Conservation (phyloP, 257 asterid genomes). For the Coffea eugenioides region DNA sequence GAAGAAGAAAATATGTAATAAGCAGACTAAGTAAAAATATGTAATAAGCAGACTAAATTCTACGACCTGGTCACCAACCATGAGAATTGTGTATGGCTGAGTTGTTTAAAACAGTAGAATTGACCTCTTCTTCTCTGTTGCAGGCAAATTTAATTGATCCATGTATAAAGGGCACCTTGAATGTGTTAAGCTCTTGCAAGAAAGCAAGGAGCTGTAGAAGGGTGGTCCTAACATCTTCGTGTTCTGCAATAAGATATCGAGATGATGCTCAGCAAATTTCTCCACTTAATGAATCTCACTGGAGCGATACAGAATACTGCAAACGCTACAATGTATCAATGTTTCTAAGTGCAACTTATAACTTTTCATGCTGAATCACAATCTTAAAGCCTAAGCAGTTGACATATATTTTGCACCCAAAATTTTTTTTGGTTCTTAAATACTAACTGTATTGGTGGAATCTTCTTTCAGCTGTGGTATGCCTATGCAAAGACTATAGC, state of each 20-base stretch:
- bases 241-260: slow-evolving; percentile 77
- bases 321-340: slow-evolving; percentile 54
- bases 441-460: not conserved
- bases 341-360: not conserved
- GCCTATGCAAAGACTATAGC: slow-evolving; percentile 84
- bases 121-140: slow-evolving; percentile 12
- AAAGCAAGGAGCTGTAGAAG: slow-evolving; percentile 61
- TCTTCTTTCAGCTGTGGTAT: slow-evolving; percentile 77
- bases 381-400: not conserved
- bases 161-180: slow-evolving; percentile 70
- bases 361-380: not conserved
- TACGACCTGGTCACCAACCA: not conserved
- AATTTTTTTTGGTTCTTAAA: not conserved
- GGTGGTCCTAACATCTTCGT: slow-evolving; percentile 90
- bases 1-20: not conserved
- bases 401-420: not conserved
- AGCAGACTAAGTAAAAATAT: not conserved
- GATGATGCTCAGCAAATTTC: slow-evolving; percentile 53
- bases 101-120: not conserved
- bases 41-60: not conserved
- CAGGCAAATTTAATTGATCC: slow-evolving; percentile 85
- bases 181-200: slow-evolving; percentile 80
- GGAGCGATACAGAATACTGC: slow-evolving; percentile 84
- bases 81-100: not conserved
- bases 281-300: slow-evolving; percentile 88